Conservation (phyloP, 176 grass and related monocot genomes). For the Oryza glumipatula region DNA sequence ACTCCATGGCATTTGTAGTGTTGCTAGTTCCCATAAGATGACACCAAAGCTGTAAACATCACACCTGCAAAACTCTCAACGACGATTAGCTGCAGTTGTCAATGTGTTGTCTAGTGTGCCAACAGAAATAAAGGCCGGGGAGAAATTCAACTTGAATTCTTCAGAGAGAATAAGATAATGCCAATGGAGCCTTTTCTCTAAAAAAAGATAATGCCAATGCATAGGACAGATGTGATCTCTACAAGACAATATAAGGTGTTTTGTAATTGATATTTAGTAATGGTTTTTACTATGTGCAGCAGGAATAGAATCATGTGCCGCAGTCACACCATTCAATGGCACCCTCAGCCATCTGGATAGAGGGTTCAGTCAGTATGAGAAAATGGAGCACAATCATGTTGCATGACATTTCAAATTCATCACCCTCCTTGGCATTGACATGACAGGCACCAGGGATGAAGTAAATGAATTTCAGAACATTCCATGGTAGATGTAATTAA, state of each 20-base stretch:
- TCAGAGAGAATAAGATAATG: neutral
- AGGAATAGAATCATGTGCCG: conserved; percentile 3
- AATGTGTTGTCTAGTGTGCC: conserved; percentile 4
- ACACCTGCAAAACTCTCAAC: conserved; percentile 56
- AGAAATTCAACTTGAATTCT: neutral
- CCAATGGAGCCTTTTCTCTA: neutral
- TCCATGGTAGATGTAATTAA: conserved; percentile 1
- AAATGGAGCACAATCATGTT: neutral
- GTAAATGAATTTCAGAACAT: conserved; percentile 28
- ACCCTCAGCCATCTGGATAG: neutral
- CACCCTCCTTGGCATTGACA: neutral
- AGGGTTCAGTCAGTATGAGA: neutral
- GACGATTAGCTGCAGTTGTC: conserved; percentile 10
- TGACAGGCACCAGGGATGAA: neutral
- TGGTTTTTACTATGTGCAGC: neutral
- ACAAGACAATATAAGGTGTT: conserved; percentile 7
- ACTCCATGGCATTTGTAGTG: conserved; percentile 75
- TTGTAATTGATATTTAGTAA: conserved; percentile 7
- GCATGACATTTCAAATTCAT: neutral
- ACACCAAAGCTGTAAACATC: conserved; percentile 98
- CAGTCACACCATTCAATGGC: neutral
- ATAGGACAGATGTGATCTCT: conserved; percentile 9
- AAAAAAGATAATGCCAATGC: neutral
- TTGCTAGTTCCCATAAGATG: conserved; percentile 93
- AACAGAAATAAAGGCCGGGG: conserved; percentile 32